These are phyloP conservation scores for Aphanomyces invadans DNA, from an alignment of 352 stramenopile species.

Conservation along the genomic window DNA sequence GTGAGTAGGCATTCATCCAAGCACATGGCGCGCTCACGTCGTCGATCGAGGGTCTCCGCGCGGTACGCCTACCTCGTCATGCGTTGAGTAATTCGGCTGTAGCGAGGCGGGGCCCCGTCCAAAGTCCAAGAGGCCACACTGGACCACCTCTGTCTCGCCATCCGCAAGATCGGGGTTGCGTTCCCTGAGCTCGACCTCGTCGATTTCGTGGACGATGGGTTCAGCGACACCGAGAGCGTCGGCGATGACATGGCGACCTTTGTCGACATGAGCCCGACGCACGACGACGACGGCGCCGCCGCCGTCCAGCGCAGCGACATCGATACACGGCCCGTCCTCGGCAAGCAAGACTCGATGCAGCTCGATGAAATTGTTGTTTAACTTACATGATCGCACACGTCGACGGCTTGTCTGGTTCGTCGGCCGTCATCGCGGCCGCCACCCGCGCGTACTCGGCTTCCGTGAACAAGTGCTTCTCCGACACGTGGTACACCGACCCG, in stretches of 20 bases:
- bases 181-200: neutral
- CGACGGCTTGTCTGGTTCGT: neutral
- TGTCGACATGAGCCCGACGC: neutral
- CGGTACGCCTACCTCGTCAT: neutral
- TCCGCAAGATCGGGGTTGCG: constrained; percentile 11
- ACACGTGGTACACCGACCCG: constrained; percentile 2
- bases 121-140: neutral
- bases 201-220: constrained; percentile 12
- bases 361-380: constrained; percentile 16
- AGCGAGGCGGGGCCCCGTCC: neutral
- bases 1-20: neutral
- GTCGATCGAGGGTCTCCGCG: neutral
- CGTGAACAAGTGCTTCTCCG: constrained; percentile 5
- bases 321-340: neutral
- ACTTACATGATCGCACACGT: constrained; percentile 8
- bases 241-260: constrained; percentile 16
- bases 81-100: neutral
- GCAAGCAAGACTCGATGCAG: constrained; percentile 4
- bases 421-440: neutral
- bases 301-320: neutral
- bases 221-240: constrained; percentile 23
- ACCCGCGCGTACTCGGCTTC: constrained; percentile 1
- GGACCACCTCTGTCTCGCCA: neutral
- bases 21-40: neutral
- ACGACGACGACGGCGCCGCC: neutral